These are phyloP conservation scores for Hyaloscypha hepaticicola DNA, from an alignment of 495 filamentous ascomycete genomes.

Conservation along the genomic window DNA sequence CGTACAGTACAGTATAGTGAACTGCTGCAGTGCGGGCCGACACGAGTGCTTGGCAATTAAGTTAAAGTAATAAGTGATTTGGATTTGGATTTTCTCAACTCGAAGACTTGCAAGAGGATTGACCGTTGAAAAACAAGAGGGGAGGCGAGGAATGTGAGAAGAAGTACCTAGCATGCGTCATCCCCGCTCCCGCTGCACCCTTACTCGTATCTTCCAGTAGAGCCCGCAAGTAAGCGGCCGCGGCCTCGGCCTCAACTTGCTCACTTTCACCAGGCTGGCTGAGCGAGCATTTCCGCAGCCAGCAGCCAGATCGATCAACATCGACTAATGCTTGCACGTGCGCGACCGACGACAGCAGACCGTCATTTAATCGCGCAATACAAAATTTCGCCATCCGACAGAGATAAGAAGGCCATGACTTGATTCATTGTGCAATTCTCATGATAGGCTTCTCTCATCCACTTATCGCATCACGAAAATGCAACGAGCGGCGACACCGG, in stretches of 20 bases:
- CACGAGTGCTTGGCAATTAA: constrained; percentile 7
- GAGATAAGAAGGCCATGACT: background rate
- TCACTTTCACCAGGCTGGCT: no score
- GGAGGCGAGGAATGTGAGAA: background rate
- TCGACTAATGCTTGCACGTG: constrained; percentile 9
- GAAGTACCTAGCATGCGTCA: background rate
- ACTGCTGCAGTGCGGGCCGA: background rate
- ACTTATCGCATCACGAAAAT: background rate
- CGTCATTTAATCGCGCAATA: background rate
- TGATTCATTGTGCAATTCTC: background rate
- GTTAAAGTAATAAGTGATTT: background rate
- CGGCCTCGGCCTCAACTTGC: background rate
- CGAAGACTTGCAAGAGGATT: background rate
- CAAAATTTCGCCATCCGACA: background rate
- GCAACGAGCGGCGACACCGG: background rate
- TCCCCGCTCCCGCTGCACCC: background rate
- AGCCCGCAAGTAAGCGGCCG: constrained; percentile 9
- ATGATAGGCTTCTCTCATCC: background rate
- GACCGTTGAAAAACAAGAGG: background rate
- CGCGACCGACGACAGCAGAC: background rate
- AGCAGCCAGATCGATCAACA: background rate
- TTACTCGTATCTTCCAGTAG: background rate
- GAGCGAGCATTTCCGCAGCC: background rate
- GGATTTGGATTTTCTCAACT: background rate
- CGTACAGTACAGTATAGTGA: no score